These are phyloP conservation scores for Trichoderma gracile DNA, from an alignment of 2,329 filamentous ascomycete species.

Conservation along the genomic window DNA sequence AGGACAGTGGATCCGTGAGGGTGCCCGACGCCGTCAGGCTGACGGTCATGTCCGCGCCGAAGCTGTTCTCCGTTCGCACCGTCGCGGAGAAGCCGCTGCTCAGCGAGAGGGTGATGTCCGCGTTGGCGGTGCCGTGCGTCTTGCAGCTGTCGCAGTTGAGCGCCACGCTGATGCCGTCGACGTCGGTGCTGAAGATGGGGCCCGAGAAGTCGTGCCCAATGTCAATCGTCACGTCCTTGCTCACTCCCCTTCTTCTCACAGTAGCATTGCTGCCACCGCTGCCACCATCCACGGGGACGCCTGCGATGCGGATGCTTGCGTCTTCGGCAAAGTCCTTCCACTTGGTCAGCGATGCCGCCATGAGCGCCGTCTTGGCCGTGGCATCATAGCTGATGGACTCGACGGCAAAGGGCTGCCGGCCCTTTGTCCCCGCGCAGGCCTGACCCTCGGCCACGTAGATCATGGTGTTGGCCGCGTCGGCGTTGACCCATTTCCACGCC, in stretches of 20 bases:
- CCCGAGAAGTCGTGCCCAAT: slow-evolving; percentile 10
- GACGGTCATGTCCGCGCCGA: slow-evolving; percentile 14
- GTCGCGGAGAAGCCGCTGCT: slow-evolving; percentile 13
- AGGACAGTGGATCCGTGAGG: neutral
- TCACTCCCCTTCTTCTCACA: neutral
- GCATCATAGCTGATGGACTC: slow-evolving; percentile 18
- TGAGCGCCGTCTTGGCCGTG: neutral
- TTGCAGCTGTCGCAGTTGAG: slow-evolving; percentile 20
- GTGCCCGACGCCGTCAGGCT: slow-evolving; percentile 9
- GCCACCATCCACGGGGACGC: neutral
- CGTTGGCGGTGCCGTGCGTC: slow-evolving; percentile 6
- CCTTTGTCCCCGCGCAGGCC: slow-evolving; percentile 16
- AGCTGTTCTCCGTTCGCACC: slow-evolving; percentile 13
- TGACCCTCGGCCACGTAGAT: slow-evolving; percentile 21
- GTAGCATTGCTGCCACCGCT: neutral
- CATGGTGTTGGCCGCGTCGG: slow-evolving; percentile 8
- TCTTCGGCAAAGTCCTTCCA: slow-evolving; percentile 20
- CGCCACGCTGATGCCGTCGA: slow-evolving; percentile 6
- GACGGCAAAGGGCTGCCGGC: slow-evolving; percentile 22
- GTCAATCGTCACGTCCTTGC: slow-evolving; percentile 10
- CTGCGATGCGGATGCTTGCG: slow-evolving; percentile 17
- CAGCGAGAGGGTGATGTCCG: slow-evolving; percentile 20
- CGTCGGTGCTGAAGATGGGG: slow-evolving; percentile 9
- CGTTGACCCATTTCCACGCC: slow-evolving; percentile 23
- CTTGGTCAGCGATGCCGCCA: neutral